A percentile compares a stretch with the other conserved stretches of the same genome.
Conservation (phyloP, 192 early-diverging fungal species). For the Paraglomus occultum region DNA sequence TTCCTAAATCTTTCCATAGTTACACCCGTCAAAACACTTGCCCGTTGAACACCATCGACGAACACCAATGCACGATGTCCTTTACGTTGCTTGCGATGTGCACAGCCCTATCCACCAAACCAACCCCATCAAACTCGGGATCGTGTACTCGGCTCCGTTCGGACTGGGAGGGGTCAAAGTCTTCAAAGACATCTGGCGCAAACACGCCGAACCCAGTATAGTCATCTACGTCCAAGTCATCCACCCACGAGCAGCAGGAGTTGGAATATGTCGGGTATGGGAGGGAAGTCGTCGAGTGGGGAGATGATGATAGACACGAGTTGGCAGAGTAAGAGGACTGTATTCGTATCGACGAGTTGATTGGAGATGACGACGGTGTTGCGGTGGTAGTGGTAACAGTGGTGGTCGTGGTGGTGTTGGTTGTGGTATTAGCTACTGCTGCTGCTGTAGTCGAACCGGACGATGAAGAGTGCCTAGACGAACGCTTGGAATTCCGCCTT, state of each 20-base stretch:
- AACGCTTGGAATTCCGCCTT: not conserved
- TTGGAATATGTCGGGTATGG: no score
- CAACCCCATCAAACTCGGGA: slow-evolving; percentile 1
- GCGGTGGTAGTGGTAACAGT: not conserved
- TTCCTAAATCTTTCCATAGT: no score
- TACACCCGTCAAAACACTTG: no score
- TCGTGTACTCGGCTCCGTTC: not conserved
- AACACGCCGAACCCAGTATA: no score
- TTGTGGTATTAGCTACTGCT: not conserved
- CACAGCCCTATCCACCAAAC: slow-evolving; percentile 34
- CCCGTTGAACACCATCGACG: slow-evolving; percentile 37
- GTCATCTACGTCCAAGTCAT: no score
- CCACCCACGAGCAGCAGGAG: no score
- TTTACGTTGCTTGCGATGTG: slow-evolving; percentile 38
- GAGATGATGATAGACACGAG: no score
- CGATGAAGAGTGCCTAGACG: not conserved
- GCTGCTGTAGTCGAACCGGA: not conserved
- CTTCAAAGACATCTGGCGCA: no score
- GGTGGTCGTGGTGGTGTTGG: not conserved
- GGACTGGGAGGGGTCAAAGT: not conserved
- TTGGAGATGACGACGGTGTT: no score
- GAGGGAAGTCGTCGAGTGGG: no score
- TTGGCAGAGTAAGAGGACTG: no score
- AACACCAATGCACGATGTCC: slow-evolving; percentile 45
- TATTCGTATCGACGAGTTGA: no score